These are phyloP conservation scores for Leccinellum albellum DNA, from an alignment of 768 basidiomycete genomes.

Conservation along the genomic window DNA sequence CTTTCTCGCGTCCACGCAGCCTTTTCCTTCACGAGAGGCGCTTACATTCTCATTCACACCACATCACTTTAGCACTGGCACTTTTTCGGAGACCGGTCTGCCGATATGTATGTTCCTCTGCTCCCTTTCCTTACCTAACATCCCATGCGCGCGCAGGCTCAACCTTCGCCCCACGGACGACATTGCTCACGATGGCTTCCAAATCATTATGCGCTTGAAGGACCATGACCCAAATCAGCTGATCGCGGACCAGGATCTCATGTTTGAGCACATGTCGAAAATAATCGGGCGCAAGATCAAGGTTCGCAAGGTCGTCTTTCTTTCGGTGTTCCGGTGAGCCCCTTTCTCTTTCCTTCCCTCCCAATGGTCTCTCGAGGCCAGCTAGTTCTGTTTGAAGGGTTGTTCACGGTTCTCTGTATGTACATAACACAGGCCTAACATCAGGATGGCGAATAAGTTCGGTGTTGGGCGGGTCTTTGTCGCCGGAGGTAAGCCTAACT, in stretches of 20 bases:
- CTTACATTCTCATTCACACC: not conserved
- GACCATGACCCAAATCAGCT: constrained; percentile 14
- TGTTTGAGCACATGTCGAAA: constrained; percentile 30
- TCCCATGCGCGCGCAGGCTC: not conserved
- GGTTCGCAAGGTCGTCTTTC: constrained; percentile 26
- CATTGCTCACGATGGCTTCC: constrained; percentile 21
- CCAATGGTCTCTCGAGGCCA: too few relatives aligned
- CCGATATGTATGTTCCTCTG: constrained; percentile 3
- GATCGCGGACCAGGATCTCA: constrained; percentile 19
- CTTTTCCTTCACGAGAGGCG: not conserved
- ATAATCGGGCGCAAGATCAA: constrained; percentile 29
- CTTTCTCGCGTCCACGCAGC: too few relatives aligned
- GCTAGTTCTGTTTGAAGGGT: not conserved
- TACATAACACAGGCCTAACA: constrained; percentile 39
- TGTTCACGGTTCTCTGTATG: not conserved
- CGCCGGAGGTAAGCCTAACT: constrained; percentile 36
- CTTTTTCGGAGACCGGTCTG: constrained; percentile 9
- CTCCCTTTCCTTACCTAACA: not conserved
- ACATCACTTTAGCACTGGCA: constrained; percentile 21
- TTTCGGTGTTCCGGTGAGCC: constrained; percentile 29
- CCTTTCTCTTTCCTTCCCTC: not conserved
- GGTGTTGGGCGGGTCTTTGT: constrained; percentile 43
- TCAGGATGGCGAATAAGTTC: constrained; percentile 46
- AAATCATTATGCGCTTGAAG: constrained; percentile 3
- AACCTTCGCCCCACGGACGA: constrained; percentile 15